Percentiles rank a stretch among this genome's conserved stretches.
Evolutionary conservation across 345 rosid genomes (phyloP).

Genomic region (Camelina sativa): DNA sequence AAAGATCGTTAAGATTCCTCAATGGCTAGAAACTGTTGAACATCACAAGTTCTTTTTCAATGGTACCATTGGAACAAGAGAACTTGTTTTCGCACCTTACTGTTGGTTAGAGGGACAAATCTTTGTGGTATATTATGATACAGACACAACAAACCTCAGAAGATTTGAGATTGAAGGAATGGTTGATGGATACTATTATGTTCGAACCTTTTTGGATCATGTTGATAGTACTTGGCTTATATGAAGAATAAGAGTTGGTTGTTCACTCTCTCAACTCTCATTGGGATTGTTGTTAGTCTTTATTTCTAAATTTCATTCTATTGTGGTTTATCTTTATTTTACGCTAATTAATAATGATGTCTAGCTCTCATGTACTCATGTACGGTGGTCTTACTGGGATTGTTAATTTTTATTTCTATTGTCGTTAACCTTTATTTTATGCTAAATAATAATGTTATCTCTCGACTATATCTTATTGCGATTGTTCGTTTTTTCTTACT

Average conservation of each 20-base stretch:
- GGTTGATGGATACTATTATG: neutral
- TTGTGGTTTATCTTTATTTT: neutral
- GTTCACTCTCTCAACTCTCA: neutral
- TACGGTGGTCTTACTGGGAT: neutral
- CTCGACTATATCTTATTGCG: too few relatives aligned
- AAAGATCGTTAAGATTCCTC: neutral
- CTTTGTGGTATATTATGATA: neutral
- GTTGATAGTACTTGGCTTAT: constrained; percentile 6
- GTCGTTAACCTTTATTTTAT: neutral
- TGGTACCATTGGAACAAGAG: constrained; percentile 11
- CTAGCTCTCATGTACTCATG: neutral
- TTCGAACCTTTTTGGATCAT: neutral
- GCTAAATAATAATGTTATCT: neutral
- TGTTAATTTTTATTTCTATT: neutral
- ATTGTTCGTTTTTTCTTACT: too few relatives aligned
- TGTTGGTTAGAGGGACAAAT: neutral
- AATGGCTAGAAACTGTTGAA: neutral
- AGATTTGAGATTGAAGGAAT: neutral
- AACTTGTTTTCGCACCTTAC: neutral
- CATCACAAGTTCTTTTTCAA: neutral
- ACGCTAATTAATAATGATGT: neutral
- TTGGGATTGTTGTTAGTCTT: too few relatives aligned
- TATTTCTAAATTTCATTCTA: too few relatives aligned
- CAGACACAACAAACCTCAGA: neutral
- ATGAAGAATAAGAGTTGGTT: neutral